A percentile compares a stretch with the other conserved stretches of the same genome.
These are phyloP conservation scores for Aspergillus alliaceus DNA, from an alignment of 2,329 filamentous ascomycete genomes.

Conservation along the genomic window DNA sequence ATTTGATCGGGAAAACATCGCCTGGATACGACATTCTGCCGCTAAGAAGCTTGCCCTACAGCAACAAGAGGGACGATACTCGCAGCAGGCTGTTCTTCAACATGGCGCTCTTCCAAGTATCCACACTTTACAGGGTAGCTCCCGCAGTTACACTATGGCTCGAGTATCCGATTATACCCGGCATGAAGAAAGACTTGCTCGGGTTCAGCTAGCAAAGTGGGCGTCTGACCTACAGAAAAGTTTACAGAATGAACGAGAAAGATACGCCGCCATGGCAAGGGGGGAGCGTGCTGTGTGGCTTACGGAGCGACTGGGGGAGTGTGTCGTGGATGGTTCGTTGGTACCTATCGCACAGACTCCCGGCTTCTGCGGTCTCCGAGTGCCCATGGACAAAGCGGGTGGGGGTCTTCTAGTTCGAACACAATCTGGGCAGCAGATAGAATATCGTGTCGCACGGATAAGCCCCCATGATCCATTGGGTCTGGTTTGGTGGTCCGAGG, in stretches of 20 bases:
- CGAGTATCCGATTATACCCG: slow-evolving; percentile 61
- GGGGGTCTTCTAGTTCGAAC: slow-evolving; percentile 24
- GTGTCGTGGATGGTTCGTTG: slow-evolving; percentile 64
- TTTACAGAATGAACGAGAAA: slow-evolving; percentile 69
- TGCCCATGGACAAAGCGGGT: slow-evolving; percentile 24
- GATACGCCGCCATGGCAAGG: slow-evolving; percentile 63
- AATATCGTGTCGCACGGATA: slow-evolving; percentile 37
- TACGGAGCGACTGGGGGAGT: slow-evolving; percentile 65
- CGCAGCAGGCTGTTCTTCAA: neutral
- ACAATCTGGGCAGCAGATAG: slow-evolving; percentile 25
- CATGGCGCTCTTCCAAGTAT: slow-evolving; percentile 28
- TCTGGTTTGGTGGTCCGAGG: slow-evolving; percentile 67
- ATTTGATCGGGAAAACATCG: slow-evolving; percentile 74
- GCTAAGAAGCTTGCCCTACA: slow-evolving; percentile 79
- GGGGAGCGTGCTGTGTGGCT: slow-evolving; percentile 69
- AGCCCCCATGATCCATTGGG: slow-evolving; percentile 76
- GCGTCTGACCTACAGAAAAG: slow-evolving; percentile 77
- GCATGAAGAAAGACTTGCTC: slow-evolving; percentile 61
- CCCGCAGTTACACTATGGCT: slow-evolving; percentile 59
- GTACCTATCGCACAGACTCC: slow-evolving; percentile 51
- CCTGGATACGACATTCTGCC: slow-evolving; percentile 78
- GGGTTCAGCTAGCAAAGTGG: slow-evolving; percentile 78
- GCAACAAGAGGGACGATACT: slow-evolving; percentile 47
- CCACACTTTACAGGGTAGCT: slow-evolving; percentile 24
- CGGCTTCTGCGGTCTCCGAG: slow-evolving; percentile 26